Evolutionary conservation across 2,329 filamentous ascomycete genomes (phyloP).

Genomic region (Penicillium crustosum): DNA sequence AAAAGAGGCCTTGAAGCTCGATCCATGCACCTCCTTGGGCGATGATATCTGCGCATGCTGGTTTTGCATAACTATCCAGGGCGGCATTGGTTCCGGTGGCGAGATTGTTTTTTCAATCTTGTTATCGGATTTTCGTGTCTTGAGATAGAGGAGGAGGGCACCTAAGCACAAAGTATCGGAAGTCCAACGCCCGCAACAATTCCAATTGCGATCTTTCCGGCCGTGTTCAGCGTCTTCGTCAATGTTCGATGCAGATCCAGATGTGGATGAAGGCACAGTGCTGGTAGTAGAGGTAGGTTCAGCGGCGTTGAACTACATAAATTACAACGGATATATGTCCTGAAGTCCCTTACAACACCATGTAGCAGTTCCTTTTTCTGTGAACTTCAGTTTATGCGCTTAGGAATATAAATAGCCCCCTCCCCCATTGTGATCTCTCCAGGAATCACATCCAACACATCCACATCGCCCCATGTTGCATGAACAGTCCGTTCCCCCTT

Average conservation of each 20-base stretch:
- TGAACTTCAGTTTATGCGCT: not conserved
- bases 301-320: not conserved
- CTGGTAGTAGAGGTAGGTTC: not conserved
- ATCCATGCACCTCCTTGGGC: not conserved
- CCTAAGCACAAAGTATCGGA: not conserved
- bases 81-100: not conserved
- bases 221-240: not conserved
- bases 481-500: not conserved
- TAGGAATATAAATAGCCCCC: not conserved
- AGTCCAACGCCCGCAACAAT: not conserved
- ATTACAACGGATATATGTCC: not conserved
- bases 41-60: not conserved
- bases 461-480: not conserved
- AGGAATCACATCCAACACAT: not conserved
- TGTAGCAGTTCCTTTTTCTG: not conserved
- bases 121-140: not conserved
- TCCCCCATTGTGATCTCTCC: not conserved
- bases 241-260: not conserved
- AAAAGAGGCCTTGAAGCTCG: not conserved
- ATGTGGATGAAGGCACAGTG: not conserved
- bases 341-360: not conserved
- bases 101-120: not conserved
- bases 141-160: not conserved
- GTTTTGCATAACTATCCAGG: not conserved
- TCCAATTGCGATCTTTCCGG: not conserved